Conservation (phyloP, 164 flowering plant genomes). For the Sedum album region DNA sequence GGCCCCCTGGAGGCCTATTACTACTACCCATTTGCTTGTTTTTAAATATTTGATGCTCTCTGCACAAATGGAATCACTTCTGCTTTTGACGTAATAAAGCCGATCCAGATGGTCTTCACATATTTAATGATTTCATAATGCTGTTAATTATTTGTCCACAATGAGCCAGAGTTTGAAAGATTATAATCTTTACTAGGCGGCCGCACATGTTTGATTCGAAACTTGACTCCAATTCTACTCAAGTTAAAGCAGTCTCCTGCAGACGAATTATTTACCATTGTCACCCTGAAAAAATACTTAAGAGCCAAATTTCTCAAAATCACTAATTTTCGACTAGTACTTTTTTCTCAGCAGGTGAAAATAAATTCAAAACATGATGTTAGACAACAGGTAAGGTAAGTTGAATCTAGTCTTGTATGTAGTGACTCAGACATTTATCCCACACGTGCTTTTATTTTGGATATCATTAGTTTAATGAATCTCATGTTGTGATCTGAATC, state of each 20-base stretch:
- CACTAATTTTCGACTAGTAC: too few species aligned
- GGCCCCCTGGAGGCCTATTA: too few species aligned
- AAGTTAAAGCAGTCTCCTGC: neutral
- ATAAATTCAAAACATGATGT: too few species aligned
- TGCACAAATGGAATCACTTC: neutral
- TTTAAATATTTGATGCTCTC: neutral
- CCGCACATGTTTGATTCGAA: neutral
- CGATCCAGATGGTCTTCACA: neutral
- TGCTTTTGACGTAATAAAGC: conserved; percentile 5
- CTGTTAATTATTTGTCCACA: neutral
- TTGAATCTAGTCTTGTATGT: too few species aligned
- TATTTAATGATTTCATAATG: neutral
- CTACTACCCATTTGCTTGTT: neutral
- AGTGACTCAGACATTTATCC: too few species aligned
- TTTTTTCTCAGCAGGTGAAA: too few species aligned
- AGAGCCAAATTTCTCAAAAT: too few species aligned
- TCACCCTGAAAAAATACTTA: too few species aligned
- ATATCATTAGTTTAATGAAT: neutral
- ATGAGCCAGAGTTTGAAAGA: neutral
- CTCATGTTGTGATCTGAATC: neutral
- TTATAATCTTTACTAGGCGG: neutral
- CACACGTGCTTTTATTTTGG: neutral
- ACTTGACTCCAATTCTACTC: neutral
- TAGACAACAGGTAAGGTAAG: too few species aligned
- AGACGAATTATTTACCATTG: neutral